phyloP scores from a whole-genome alignment of 345 rosid genomes.

The Boechera stricta region DNA sequence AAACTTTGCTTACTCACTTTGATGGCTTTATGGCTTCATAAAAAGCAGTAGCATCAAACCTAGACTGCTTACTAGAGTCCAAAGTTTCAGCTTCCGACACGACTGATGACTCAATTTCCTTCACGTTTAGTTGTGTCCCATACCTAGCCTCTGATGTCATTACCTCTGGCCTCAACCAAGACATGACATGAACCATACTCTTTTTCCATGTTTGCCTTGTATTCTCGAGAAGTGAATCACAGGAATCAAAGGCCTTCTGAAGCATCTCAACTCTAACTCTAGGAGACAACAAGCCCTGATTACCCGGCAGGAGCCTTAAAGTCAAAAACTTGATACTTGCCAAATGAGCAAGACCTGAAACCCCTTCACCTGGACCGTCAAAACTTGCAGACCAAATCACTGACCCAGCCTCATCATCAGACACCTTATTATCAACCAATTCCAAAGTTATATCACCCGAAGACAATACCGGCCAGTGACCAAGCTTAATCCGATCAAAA shows the following conservation, averaged over 20 bases:
- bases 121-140: conserved; percentile 48
- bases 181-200: conserved; percentile 89
- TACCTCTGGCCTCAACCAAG: conserved; percentile 94
- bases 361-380: conserved; percentile 87
- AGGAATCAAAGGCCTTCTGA: conserved; percentile 67
- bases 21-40: conserved; percentile 97
- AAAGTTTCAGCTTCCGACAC: conserved; percentile 44
- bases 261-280: conserved; percentile 86
- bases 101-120: conserved; percentile 40
- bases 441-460: conserved; percentile 66
- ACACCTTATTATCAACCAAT: conserved; percentile 50
- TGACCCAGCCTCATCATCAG: conserved; percentile 46
- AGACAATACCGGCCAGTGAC: conserved; percentile 85
- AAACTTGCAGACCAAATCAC: conserved; percentile 72
- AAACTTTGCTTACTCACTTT: conserved; percentile 61
- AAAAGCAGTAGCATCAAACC: conserved; percentile 77
- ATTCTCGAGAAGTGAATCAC: conserved; percentile 74
- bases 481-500: conserved; percentile 77
- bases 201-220: conserved; percentile 80
- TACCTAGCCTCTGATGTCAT: conserved; percentile 80
- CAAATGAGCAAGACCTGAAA: conserved; percentile 84
- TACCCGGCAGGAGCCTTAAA: conserved; percentile 60
- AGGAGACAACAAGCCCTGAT: conserved; percentile 54
- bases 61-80: conserved; percentile 50
- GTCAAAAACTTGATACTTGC: conserved; percentile 68